Evolutionary conservation across 192 early-diverging fungal genomes (phyloP), one percentile per base, ranked within the genome.

Genomic region (Coemansia sp.): DNA sequence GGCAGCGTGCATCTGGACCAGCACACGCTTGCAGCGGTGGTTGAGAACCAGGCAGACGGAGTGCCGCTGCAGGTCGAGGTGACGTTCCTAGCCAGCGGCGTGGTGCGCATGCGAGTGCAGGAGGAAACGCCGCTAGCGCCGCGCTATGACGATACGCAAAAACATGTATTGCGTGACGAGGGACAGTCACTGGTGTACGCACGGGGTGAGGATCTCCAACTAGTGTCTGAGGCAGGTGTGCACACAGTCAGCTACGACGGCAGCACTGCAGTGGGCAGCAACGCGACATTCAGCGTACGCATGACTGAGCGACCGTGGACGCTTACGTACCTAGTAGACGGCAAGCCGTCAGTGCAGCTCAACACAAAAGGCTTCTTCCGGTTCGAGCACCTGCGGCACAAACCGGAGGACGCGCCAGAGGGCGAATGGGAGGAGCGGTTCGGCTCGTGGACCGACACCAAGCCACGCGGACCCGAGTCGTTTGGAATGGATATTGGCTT

Each of bases 401-500:
- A 64, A 58, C 65, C 76, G 7, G 62, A 81, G 20, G 75, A 83
- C 22, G 59, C 64, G 8, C 75, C 83, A 22, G 82, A 84, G 20
- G 87, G 85, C 62, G 64, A 86, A 55, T 94, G 95, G 93, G 87
- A 92, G 59, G 97, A 99, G 68, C 75, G 81, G n/a, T 99, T 98
- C 82, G 88, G 87, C 62, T 78, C 88, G 1, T 89, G 88, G 82
- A 86, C 83, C 11, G 97, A 99, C 75, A 82, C 88, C n/a, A 99
- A 99, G 81, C 96, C 96, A 8, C 83, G 88, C 68, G 97, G 97
- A 1, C 95, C 96, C 20, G 88, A 90, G 60, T 97, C 96, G 0
- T 87, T 98, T 75, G 96, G 91, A 14, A 73, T 99, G 64, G 97
- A 99, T 75, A 83, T 99, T 19, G 76, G 85, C 13, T 99, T 99